Conservation (phyloP, 2,329 filamentous ascomycete genomes). For the Fusarium caatingaense region DNA sequence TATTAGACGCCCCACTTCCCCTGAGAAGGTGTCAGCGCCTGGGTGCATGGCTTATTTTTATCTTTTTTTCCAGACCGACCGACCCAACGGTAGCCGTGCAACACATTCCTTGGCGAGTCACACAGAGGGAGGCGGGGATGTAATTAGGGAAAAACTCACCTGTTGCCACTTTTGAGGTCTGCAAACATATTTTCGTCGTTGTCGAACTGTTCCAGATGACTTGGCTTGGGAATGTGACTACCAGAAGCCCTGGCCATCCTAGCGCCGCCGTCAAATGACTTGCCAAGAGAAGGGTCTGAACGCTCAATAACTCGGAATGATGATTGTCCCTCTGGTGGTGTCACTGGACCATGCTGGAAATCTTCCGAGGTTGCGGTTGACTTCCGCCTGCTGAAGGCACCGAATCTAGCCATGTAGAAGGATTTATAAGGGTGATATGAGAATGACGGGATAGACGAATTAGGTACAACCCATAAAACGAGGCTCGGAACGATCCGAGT, state of each 20-base stretch:
- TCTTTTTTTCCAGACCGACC: slow-evolving; percentile 24
- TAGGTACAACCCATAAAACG: slow-evolving; percentile 46
- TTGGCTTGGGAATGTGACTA: slow-evolving; percentile 54
- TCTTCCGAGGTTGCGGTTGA: slow-evolving; percentile 67
- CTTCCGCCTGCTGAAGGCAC: slow-evolving; percentile 69
- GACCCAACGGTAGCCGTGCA: slow-evolving; percentile 32
- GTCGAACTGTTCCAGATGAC: slow-evolving; percentile 52
- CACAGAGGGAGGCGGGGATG: slow-evolving; percentile 25
- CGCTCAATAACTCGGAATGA: slow-evolving; percentile 71
- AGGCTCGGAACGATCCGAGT: slow-evolving; percentile 16
- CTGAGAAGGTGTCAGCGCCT: slow-evolving; percentile 57
- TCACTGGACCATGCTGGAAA: slow-evolving; percentile 62
- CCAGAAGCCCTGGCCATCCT: slow-evolving; percentile 55
- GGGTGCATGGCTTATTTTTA: slow-evolving; percentile 45
- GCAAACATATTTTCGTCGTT: slow-evolving; percentile 70
- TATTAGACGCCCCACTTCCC: slow-evolving; percentile 70
- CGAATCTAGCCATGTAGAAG: slow-evolving; percentile 71
- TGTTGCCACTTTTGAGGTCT: slow-evolving; percentile 63
- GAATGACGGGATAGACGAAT: slow-evolving; percentile 30
- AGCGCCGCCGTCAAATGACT: slow-evolving; percentile 63
- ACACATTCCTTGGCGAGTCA: slow-evolving; percentile 40
- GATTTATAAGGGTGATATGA: slow-evolving; percentile 22
- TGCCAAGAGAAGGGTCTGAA: slow-evolving; percentile 57
- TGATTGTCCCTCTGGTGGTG: slow-evolving; percentile 54
- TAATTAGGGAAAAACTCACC: slow-evolving; percentile 58